A percentile compares a stretch with the other conserved stretches of the same genome.
These are phyloP conservation scores for Zasmidium cellare DNA, from an alignment of 2,329 filamentous ascomycete species.

Conservation along the genomic window DNA sequence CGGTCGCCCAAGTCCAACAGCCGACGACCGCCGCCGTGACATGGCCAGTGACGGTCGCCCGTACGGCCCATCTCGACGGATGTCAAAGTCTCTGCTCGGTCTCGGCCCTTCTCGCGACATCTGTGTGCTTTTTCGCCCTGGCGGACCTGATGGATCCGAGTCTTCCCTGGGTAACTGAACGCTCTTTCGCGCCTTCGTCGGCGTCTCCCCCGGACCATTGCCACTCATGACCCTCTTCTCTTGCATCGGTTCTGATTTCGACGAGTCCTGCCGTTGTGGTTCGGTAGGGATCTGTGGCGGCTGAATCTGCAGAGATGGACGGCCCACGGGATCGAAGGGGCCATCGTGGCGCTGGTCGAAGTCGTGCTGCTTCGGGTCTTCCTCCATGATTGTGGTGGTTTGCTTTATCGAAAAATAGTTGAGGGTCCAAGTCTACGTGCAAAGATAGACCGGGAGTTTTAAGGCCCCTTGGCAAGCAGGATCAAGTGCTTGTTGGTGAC, in stretches of 20 bases:
- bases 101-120: conserved; percentile 20
- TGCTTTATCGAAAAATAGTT: too few species aligned
- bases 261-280: conserved; percentile 3
- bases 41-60: conserved; percentile 34
- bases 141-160: conserved; percentile 1
- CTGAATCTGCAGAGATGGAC: conserved; percentile 14
- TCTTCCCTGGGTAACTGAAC: conserved; percentile 36
- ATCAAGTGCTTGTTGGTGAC: background rate
- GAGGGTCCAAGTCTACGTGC: too few species aligned
- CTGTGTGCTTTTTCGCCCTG: conserved; percentile 21
- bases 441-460: too few species aligned
- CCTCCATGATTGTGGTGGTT: conserved; percentile 21
- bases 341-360: conserved; percentile 37
- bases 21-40: conserved; percentile 29
- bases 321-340: conserved; percentile 25
- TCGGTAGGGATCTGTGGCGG: background rate
- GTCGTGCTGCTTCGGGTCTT: conserved; percentile 30
- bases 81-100: conserved; percentile 32
- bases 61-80: conserved; percentile 33
- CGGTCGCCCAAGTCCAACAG: conserved; percentile 3
- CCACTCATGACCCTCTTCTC: conserved; percentile 8
- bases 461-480: background rate
- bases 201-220: background rate
- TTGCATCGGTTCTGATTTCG: conserved; percentile 6
- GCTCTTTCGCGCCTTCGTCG: conserved; percentile 36